These are phyloP conservation scores for Nepenthes alata DNA, from an alignment of 179 eudicot genomes.

Conservation along the genomic window DNA sequence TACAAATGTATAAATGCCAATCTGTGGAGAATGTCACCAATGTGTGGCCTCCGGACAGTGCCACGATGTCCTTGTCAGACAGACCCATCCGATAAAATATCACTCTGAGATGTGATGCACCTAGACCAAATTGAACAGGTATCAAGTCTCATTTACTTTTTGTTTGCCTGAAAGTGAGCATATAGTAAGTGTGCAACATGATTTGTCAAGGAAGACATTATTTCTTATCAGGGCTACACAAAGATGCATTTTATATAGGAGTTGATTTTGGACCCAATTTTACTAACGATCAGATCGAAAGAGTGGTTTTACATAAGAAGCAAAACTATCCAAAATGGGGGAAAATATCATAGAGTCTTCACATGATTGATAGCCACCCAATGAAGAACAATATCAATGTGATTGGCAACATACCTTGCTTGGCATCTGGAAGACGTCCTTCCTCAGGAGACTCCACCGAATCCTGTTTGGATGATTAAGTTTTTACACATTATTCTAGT, in stretches of 20 bases:
- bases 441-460: slow-evolving; percentile 44
- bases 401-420: slow-evolving; percentile 29
- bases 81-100: slow-evolving; percentile 77
- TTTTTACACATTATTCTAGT: not conserved
- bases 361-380: too few relatives aligned
- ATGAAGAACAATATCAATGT: not conserved
- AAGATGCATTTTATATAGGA: too few relatives aligned
- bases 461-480: slow-evolving; percentile 26
- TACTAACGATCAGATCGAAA: too few relatives aligned
- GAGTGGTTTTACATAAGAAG: too few relatives aligned
- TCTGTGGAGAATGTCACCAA: slow-evolving; percentile 27
- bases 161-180: not conserved
- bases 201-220: too few relatives aligned
- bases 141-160: not conserved
- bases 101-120: slow-evolving; percentile 46
- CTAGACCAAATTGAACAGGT: slow-evolving; percentile 16
- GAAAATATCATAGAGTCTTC: too few relatives aligned
- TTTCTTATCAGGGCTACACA: too few relatives aligned
- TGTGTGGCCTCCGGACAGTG: slow-evolving; percentile 77
- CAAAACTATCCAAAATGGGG: too few relatives aligned
- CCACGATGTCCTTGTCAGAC: slow-evolving; percentile 71
- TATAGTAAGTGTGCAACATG: not conserved
- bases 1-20: not conserved
- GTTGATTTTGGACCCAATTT: too few relatives aligned
- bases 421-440: slow-evolving; percentile 92